These are phyloP conservation scores for Vitellaria paradoxa DNA, from an alignment of 179 eudicot genomes.

Conservation along the genomic window DNA sequence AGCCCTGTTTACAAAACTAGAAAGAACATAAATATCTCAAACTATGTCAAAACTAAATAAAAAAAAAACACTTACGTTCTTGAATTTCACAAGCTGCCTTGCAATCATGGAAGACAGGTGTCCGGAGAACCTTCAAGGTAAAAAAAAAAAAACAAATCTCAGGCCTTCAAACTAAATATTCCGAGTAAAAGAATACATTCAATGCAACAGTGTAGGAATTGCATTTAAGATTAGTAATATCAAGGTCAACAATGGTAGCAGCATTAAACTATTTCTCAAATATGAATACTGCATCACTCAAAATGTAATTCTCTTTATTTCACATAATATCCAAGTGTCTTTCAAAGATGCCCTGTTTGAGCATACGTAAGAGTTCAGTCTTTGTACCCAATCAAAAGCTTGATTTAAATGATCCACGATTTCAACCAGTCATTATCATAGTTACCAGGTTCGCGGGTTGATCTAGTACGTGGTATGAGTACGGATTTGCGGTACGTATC, in stretches of 20 bases:
- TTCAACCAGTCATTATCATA: not conserved
- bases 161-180: constrained; percentile 1
- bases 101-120: constrained; percentile 57
- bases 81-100: constrained; percentile 64
- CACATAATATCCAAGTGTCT: constrained; percentile 3
- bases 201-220: not conserved
- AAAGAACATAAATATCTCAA: not conserved
- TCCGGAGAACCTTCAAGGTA: constrained; percentile 53
- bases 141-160: constrained; percentile 6
- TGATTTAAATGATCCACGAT: not conserved
- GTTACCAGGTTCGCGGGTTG: too few species aligned
- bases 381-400: not conserved
- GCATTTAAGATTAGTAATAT: not conserved
- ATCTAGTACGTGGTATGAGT: too few species aligned
- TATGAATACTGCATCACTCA: not conserved
- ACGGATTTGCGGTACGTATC: too few species aligned
- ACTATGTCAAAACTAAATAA: not conserved
- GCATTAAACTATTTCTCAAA: not conserved
- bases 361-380: not conserved
- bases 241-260: not conserved
- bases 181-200: not conserved
- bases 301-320: not conserved
- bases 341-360: not conserved
- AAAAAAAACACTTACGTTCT: constrained; percentile 43
- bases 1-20: not conserved